Evolutionary conservation across 441 rosid species (phyloP), one percentile per base, ranked within the genome.

Genomic region (Adansonia grandidieri): DNA sequence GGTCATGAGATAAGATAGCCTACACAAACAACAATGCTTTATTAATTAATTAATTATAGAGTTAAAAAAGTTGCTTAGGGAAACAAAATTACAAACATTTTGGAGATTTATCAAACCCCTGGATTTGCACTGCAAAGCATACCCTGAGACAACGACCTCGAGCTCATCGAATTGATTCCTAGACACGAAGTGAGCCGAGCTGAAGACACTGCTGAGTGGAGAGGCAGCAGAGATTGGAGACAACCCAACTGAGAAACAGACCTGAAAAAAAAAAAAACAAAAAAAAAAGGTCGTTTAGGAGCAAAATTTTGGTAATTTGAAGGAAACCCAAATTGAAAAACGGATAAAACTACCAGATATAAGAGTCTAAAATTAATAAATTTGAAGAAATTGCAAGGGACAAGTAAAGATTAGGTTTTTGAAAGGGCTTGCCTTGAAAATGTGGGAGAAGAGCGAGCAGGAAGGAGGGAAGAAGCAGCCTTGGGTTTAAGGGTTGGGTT

Each of bases 111-210:
- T 93, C 97, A 93, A 92, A 92, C 98, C 83, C 98, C 97, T 82
- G 96, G 97, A 80, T 91, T 89, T 50, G 97, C 97, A 91, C 88
- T 87, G 94, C 95, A 90, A 74, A 93, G 89, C 98, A 90, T 93
- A 92, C 97, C 96, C 97, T 93, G 99, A 87, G 95, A 92, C 91
- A 93, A 84, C 22, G 96, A 93, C 87, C 94, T 87, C 13, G 95
- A 91, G 75, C 86, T 86, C 77, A 48, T 86, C 15, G 97, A 83
- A 86, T 93, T 93, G 37, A 87, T 76, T 79, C 98, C 92, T 1
- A 95, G 97, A 84, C 98, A 93, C 7, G 98, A 93, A 9, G 92
- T 95, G 72, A 93, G 91, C 83, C 95, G 87, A 78, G 99, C 95
- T 1, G 97, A 88, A 56, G 98, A 84, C 40, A 92, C 95, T 1